phyloP scores from a whole-genome alignment of 345 rosid species.

The Physaria fendleri region DNA sequence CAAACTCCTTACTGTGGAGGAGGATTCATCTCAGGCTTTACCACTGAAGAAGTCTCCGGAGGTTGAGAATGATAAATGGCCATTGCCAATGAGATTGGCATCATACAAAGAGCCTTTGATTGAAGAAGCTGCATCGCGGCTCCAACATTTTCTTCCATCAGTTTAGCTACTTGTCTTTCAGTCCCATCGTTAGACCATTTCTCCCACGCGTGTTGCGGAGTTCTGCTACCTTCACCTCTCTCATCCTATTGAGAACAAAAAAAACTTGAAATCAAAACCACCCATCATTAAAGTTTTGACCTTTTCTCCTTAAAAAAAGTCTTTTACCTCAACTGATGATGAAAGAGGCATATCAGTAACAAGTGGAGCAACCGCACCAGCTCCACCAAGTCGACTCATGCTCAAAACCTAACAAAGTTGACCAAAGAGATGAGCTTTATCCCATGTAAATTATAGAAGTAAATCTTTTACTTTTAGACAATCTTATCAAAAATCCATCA shows the following conservation, averaged over 20 bases:
- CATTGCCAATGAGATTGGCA: constrained; percentile 92
- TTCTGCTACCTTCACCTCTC: constrained; percentile 69
- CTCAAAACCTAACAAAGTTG: constrained; percentile 77
- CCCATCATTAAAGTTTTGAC: constrained; percentile 4
- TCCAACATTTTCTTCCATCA: constrained; percentile 98
- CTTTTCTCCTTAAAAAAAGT: not conserved
- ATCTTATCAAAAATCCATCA: constrained; percentile 25
- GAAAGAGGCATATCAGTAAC: constrained; percentile 90
- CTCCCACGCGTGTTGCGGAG: constrained; percentile 91
- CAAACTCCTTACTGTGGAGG: constrained; percentile 48
- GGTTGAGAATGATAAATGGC: constrained; percentile 88
- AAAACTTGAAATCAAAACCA: not conserved
- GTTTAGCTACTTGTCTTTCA: constrained; percentile 87
- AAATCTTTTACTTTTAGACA: constrained; percentile 10
- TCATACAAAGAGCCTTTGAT: constrained; percentile 95
- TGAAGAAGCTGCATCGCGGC: constrained; percentile 98
- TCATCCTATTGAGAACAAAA: constrained; percentile 56
- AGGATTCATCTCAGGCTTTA: constrained; percentile 76
- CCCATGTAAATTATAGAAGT: constrained; percentile 1
- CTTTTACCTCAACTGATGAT: constrained; percentile 76
- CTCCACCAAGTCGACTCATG: constrained; percentile 98
- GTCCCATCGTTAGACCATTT: constrained; percentile 97
- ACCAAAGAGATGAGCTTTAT: constrained; percentile 22
- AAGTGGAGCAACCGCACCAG: constrained; percentile 99
- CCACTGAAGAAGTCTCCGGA: constrained; percentile 59